These are phyloP conservation scores for Hypoxylon fragiforme DNA, from an alignment of 495 filamentous ascomycete genomes.

Conservation along the genomic window DNA sequence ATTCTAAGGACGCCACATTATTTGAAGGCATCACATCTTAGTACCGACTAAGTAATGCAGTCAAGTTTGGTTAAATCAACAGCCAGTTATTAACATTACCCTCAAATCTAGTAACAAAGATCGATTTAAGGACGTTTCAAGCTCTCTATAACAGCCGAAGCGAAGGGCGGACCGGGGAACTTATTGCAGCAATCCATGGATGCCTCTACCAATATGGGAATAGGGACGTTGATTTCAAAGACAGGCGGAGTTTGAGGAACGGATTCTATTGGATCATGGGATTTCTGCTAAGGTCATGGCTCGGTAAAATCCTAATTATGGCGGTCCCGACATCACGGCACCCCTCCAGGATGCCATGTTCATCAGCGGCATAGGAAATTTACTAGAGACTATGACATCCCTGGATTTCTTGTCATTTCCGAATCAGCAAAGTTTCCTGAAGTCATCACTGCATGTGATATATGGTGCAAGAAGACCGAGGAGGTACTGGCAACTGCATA, in stretches of 20 bases:
- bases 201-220: conserved; percentile 3
- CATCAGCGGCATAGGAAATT: not conserved
- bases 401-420: no score
- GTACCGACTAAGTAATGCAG: conserved; percentile 1
- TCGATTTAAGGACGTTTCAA: not conserved
- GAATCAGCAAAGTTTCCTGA: no score
- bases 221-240: conserved; percentile 2
- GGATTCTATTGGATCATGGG: not conserved
- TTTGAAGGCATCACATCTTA: not conserved
- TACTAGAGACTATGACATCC: no score
- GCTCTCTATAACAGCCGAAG: no score
- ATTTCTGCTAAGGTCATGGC: conserved; percentile 10
- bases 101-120: conserved; percentile 7
- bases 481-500: no score
- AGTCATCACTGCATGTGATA: no score
- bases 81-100: not conserved
- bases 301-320: not conserved
- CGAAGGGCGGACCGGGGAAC: not conserved
- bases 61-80: not conserved
- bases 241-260: not conserved
- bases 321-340: conserved; percentile 6
- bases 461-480: no score
- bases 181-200: conserved; percentile 12
- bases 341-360: conserved; percentile 1
- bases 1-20: conserved; percentile 2